Percentiles rank a stretch among this genome's conserved stretches.
These are phyloP conservation scores for Coemansia sp. DNA, from an alignment of 192 early-diverging fungal genomes.

Conservation along the genomic window DNA sequence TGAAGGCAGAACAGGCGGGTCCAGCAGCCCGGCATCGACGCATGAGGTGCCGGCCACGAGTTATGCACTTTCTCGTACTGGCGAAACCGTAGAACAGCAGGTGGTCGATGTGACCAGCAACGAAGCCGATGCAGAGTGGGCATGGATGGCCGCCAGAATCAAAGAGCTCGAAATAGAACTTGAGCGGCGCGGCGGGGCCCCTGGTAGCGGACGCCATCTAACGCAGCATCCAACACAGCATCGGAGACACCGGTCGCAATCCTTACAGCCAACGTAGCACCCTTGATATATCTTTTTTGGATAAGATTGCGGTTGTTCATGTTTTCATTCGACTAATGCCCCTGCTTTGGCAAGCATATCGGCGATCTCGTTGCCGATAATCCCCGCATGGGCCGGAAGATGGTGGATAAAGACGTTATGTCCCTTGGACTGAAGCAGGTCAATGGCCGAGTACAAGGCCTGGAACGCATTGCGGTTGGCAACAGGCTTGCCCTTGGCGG, in stretches of 20 bases:
- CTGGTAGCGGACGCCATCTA: neutral
- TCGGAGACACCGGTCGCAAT: neutral
- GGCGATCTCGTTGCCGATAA: conserved; percentile 46
- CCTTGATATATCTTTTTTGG: neutral
- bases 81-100: neutral
- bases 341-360: conserved; percentile 54
- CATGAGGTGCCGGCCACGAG: no score
- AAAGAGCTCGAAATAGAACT: conserved; percentile 36
- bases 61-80: no score
- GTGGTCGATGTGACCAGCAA: conserved; percentile 27
- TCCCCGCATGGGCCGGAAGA: conserved; percentile 40
- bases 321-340: conserved; percentile 19
- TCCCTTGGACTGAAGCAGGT: conserved; percentile 13
- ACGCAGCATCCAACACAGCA: neutral
- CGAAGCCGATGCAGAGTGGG: conserved; percentile 23
- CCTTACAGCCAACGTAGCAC: neutral
- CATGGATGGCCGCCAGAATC: conserved; percentile 38
- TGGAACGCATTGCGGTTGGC: conserved; percentile 47
- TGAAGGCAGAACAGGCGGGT: neutral
- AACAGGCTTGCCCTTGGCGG: conserved; percentile 39
- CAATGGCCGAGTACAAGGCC: conserved; percentile 14
- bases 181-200: conserved; percentile 1
- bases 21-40: neutral
- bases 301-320: neutral
- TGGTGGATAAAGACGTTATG: conserved; percentile 48